Evolutionary conservation across 768 basidiomycete species (phyloP).

Genomic region (Pleurotus tuoliensis): DNA sequence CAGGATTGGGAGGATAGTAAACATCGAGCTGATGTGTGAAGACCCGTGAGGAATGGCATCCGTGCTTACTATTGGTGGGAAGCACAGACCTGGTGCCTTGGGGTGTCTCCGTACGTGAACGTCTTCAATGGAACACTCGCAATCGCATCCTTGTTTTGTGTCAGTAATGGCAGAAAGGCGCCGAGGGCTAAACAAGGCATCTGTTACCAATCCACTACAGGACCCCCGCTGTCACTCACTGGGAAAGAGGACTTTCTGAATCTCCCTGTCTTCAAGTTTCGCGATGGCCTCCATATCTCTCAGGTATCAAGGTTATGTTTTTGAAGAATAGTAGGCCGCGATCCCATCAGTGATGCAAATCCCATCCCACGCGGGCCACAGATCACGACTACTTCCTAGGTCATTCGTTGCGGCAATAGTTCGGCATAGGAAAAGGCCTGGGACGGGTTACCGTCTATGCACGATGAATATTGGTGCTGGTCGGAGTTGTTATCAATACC

Average conservation of each 20-base stretch:
- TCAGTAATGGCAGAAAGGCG: conserved; percentile 47
- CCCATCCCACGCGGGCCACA: too few relatives aligned
- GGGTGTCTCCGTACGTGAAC: conserved; percentile 52
- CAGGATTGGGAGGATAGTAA: conserved; percentile 47
- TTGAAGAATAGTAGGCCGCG: too few relatives aligned
- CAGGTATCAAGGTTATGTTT: too few relatives aligned
- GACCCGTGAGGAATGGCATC: neutral
- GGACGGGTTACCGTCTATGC: too few relatives aligned
- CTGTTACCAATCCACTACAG: too few relatives aligned
- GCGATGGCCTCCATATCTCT: conserved; percentile 32
- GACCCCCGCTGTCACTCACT: conserved; percentile 21
- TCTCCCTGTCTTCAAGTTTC: conserved; percentile 23
- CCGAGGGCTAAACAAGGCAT: conserved; percentile 31
- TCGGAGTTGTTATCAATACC: too few relatives aligned
- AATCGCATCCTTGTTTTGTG: conserved; percentile 41
- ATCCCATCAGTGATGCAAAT: too few relatives aligned
- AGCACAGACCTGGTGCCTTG: conserved; percentile 41
- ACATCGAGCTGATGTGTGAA: conserved; percentile 49
- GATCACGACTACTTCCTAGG: too few relatives aligned
- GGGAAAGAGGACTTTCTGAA: conserved; percentile 26
- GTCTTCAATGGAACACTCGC: conserved; percentile 44
- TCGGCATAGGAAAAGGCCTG: too few relatives aligned
- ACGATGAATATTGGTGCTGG: too few relatives aligned
- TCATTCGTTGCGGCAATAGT: too few relatives aligned
- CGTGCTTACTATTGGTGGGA: too few relatives aligned